phyloP scores from a whole-genome alignment of 257 asterid genomes.

The Nicotiana paniculata region DNA sequence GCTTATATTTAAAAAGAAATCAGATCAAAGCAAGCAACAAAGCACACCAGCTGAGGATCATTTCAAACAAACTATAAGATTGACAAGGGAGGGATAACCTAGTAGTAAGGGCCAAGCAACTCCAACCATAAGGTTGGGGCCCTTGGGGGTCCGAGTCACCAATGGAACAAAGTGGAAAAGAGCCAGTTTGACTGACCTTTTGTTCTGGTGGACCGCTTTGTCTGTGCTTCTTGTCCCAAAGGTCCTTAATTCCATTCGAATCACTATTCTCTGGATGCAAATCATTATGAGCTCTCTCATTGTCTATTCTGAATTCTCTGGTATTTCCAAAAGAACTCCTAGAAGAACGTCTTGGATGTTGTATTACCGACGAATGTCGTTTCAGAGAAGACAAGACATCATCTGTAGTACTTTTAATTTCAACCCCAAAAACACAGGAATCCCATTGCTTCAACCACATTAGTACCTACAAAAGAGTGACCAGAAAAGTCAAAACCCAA shows the following conservation, averaged over 20 bases:
- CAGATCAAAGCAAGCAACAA: neutral
- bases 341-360: slow-evolving; percentile 41
- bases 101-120: neutral
- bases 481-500: slow-evolving; percentile 6
- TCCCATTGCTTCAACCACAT: slow-evolving; percentile 99
- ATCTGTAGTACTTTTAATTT: slow-evolving; percentile 78
- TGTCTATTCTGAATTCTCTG: slow-evolving; percentile 36
- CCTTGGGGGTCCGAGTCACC: neutral
- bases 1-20: neutral
- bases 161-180: neutral
- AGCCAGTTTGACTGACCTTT: slow-evolving; percentile 45
- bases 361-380: slow-evolving; percentile 67
- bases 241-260: slow-evolving; percentile 44
- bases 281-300: slow-evolving; percentile 36
- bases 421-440: slow-evolving; percentile 86
- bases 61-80: neutral
- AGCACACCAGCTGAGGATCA: neutral
- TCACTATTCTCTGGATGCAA: slow-evolving; percentile 37
- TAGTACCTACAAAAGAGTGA: slow-evolving; percentile 61
- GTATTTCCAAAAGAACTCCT: slow-evolving; percentile 39
- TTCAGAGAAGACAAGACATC: slow-evolving; percentile 79
- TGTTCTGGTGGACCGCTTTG: slow-evolving; percentile 76
- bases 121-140: neutral
- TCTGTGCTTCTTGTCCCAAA: slow-evolving; percentile 51
- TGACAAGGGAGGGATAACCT: neutral